A percentile compares a stretch with the other conserved stretches of the same genome.
Conservation (phyloP, 1,284 basidiomycete species). For the Puccinia polysora region DNA sequence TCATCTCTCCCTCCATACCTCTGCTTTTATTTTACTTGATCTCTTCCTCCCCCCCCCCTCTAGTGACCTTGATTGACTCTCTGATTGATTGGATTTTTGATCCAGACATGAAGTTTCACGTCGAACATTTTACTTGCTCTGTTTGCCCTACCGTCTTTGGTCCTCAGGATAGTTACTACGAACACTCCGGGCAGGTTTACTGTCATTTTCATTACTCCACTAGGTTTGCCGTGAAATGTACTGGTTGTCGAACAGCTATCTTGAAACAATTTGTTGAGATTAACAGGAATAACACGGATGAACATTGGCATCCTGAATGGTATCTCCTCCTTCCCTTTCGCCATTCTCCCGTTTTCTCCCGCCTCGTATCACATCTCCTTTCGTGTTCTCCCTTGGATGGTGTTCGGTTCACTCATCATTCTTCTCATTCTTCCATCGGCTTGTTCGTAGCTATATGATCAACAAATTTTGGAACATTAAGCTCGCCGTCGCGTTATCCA, state of each 20-base stretch:
- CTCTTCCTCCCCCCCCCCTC: not conserved
- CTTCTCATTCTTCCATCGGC: not conserved
- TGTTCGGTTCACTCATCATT: no score
- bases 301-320: constrained; percentile 99
- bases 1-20: not conserved
- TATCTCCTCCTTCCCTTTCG: constrained; percentile 63
- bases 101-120: constrained; percentile 72
- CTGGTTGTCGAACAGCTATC: constrained; percentile 96
- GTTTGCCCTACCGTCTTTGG: constrained; percentile 94
- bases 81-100: no score
- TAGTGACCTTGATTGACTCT: not conserved
- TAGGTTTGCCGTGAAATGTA: constrained; percentile 92
- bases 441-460: constrained; percentile 38
- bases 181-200: constrained; percentile 88
- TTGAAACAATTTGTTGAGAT: constrained; percentile 99
- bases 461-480: constrained; percentile 97
- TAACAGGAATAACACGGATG: constrained; percentile 93
- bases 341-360: not conserved
- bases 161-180: constrained; percentile 97
- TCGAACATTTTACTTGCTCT: constrained; percentile 98
- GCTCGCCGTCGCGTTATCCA: constrained; percentile 65
- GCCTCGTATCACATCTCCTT: not conserved
- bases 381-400: not conserved
- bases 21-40: not conserved
- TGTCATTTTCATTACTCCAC: constrained; percentile 48